A percentile compares a stretch with the other conserved stretches of the same genome.
phyloP scores from a whole-genome alignment of 306 rosid genomes.

The Arachis stenosperma region DNA sequence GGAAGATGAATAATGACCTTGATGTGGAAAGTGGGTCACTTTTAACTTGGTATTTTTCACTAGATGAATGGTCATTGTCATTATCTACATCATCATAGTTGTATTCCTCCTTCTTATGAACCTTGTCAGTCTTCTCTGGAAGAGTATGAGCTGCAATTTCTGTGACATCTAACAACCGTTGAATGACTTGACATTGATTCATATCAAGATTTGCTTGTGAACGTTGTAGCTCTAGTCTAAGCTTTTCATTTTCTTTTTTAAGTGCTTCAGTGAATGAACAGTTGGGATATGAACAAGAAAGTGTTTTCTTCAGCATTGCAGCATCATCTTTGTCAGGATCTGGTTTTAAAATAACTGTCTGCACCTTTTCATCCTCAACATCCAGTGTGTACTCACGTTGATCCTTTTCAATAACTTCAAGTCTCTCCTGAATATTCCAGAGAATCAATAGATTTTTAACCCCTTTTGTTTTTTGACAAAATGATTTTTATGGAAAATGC shows the following conservation, averaged over 20 bases:
- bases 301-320: constrained; percentile 84
- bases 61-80: constrained; percentile 58
- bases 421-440: constrained; percentile 73
- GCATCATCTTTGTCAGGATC: constrained; percentile 74
- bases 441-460: constrained; percentile 24
- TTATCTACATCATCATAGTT: constrained; percentile 51
- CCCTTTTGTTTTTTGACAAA: constrained; percentile 24
- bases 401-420: constrained; percentile 86
- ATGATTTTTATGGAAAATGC: constrained; percentile 10
- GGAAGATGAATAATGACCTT: constrained; percentile 52
- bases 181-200: constrained; percentile 92
- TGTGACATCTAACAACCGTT: constrained; percentile 85
- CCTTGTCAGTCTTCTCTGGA: constrained; percentile 68
- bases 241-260: constrained; percentile 89
- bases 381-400: constrained; percentile 96
- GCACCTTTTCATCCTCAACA: constrained; percentile 86
- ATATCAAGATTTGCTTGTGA: constrained; percentile 84
- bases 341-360: constrained; percentile 85
- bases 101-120: constrained; percentile 61
- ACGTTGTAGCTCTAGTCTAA: constrained; percentile 82
- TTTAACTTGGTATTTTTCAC: constrained; percentile 57
- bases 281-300: constrained; percentile 91
- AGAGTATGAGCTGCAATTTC: constrained; percentile 66
- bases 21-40: constrained; percentile 51
- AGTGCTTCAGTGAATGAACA: constrained; percentile 81